These are phyloP conservation scores for Calonectria leucothoes DNA, from an alignment of 2,329 filamentous ascomycete genomes.

Conservation along the genomic window DNA sequence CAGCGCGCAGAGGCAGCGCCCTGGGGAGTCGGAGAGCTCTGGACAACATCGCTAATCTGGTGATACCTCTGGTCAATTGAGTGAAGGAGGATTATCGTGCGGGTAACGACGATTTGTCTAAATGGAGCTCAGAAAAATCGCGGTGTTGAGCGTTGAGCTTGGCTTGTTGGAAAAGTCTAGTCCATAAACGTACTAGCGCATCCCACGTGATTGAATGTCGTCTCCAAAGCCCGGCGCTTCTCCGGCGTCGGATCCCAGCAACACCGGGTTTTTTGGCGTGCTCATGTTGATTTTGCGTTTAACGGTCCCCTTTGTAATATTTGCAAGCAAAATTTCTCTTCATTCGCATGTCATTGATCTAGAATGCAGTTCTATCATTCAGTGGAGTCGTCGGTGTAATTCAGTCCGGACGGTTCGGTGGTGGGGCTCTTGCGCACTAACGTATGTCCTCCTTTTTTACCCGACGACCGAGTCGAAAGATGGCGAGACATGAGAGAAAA, in stretches of 20 bases:
- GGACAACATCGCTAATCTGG: slow-evolving; percentile 72
- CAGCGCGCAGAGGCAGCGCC: slow-evolving; percentile 67
- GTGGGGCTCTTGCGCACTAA: slow-evolving; percentile 33
- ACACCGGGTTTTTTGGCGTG: neutral
- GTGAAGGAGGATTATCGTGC: slow-evolving; percentile 44
- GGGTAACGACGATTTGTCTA: slow-evolving; percentile 46
- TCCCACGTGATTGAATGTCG: slow-evolving; percentile 34
- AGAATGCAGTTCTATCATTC: neutral
- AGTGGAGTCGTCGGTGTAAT: slow-evolving; percentile 37
- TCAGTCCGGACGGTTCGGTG: slow-evolving; percentile 28
- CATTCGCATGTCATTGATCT: neutral
- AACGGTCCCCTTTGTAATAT: neutral
- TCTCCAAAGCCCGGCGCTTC: slow-evolving; percentile 20
- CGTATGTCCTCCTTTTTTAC: slow-evolving; percentile 38
- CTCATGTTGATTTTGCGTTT: neutral
- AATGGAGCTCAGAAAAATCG: slow-evolving; percentile 57
- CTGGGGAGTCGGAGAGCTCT: slow-evolving; percentile 73
- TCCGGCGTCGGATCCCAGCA: slow-evolving; percentile 14
- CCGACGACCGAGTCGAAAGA: slow-evolving; percentile 38
- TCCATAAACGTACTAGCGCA: slow-evolving; percentile 39
- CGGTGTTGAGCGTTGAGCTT: slow-evolving; percentile 56
- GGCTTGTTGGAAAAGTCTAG: slow-evolving; percentile 54
- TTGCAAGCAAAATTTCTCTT: neutral
- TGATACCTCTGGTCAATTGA: slow-evolving; percentile 48
- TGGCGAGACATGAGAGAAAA: slow-evolving; percentile 19